Conservation (phyloP, 352 stramenopile species). For the Plasmopara halstedii region DNA sequence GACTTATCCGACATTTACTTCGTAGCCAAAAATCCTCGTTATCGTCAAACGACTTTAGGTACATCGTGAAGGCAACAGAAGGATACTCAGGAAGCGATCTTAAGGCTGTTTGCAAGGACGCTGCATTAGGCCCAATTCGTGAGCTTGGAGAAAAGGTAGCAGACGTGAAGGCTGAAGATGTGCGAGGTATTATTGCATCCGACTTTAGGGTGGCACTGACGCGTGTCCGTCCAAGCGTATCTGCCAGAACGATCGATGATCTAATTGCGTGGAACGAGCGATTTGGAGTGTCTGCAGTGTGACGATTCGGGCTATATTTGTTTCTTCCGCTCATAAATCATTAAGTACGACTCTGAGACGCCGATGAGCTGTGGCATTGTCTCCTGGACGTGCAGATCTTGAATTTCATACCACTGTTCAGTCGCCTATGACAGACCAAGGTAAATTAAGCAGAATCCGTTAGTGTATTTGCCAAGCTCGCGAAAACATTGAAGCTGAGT, state of each 20-base stretch:
- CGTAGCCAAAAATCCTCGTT: slow-evolving; percentile 41
- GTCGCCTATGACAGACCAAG: slow-evolving; percentile 53
- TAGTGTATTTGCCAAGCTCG: slow-evolving; percentile 4
- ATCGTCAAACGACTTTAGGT: slow-evolving; percentile 50
- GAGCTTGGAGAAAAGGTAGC: slow-evolving; percentile 54
- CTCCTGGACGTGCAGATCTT: slow-evolving; percentile 96
- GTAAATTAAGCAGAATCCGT: slow-evolving; percentile 1
- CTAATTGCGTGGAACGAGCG: slow-evolving; percentile 61
- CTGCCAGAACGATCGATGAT: slow-evolving; percentile 37
- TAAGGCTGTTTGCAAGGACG: slow-evolving; percentile 93
- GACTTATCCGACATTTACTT: slow-evolving; percentile 56
- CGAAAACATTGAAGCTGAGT: slow-evolving; percentile 11
- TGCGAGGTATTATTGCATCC: slow-evolving; percentile 42
- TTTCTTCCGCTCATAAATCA: slow-evolving; percentile 83
- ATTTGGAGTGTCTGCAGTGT: slow-evolving; percentile 57
- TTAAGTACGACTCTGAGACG: slow-evolving; percentile 91
- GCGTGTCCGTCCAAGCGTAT: slow-evolving; percentile 68
- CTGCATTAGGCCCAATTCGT: slow-evolving; percentile 88
- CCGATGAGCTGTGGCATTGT: slow-evolving; percentile 98
- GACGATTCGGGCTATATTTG: slow-evolving; percentile 25
- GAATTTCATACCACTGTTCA: slow-evolving; percentile 98
- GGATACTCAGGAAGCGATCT: slow-evolving; percentile 84
- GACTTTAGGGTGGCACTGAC: slow-evolving; percentile 57
- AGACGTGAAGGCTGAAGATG: slow-evolving; percentile 49
- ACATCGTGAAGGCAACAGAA: slow-evolving; percentile 63